A percentile compares a stretch with the other conserved stretches of the same genome.
Evolutionary conservation across 2,329 filamentous ascomycete genomes (phyloP).

Genomic region (Neonectria neomacrospora): DNA sequence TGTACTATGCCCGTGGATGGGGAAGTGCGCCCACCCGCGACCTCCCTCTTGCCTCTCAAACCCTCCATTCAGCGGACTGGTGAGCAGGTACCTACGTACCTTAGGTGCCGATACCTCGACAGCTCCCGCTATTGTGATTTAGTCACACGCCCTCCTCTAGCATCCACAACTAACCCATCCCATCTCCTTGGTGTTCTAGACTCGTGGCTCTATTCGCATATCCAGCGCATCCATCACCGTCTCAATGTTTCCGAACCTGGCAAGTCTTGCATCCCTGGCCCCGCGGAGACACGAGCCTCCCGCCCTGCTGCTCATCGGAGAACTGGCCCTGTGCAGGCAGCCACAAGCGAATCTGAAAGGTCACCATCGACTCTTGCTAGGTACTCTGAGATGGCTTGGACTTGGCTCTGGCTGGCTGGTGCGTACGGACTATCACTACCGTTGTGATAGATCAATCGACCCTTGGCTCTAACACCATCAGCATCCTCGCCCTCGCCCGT

Average conservation of each 20-base stretch:
- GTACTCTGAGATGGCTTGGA: slow-evolving; percentile 10
- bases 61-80: neutral
- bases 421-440: neutral
- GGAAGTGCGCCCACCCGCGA: slow-evolving; percentile 24
- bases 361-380: neutral
- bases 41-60: neutral
- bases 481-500: neutral
- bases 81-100: neutral
- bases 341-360: neutral
- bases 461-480: slow-evolving; percentile 8
- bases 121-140: slow-evolving; percentile 6
- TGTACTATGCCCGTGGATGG: slow-evolving; percentile 24
- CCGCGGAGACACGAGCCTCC: neutral
- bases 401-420: neutral
- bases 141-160: slow-evolving; percentile 20
- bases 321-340: neutral
- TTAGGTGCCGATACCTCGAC: slow-evolving; percentile 25
- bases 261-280: slow-evolving; percentile 17
- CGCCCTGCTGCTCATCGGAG: slow-evolving; percentile 6
- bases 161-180: neutral
- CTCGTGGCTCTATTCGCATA: slow-evolving; percentile 24
- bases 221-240: slow-evolving; percentile 23
- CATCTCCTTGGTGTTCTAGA: slow-evolving; percentile 34
- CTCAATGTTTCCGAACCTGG: slow-evolving; percentile 15
- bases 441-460: slow-evolving; percentile 17